Conservation (phyloP, 1,284 basidiomycete species). For the Porphyrellus sp. region DNA sequence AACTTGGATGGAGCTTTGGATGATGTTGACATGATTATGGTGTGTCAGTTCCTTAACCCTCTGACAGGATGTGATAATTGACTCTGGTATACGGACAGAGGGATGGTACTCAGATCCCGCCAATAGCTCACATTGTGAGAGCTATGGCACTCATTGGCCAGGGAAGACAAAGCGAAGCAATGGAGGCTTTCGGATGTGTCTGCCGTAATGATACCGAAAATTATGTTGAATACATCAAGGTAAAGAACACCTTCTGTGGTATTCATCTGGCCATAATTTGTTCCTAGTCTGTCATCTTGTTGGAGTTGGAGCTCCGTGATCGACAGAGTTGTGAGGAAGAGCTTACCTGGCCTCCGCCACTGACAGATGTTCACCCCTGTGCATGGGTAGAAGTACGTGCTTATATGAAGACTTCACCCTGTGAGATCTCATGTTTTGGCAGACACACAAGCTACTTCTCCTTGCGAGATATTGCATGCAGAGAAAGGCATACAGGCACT, state of each 20-base stretch:
- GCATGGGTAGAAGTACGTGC: slow-evolving; percentile 1
- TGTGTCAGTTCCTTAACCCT: neutral
- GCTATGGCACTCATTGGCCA: neutral
- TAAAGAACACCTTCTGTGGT: neutral
- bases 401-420: no score
- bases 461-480: neutral
- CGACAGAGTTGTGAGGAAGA: neutral
- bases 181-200: neutral
- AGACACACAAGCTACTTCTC: neutral
- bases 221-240: neutral
- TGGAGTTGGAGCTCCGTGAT: neutral
- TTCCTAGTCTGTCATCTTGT: neutral
- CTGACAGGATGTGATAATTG: neutral
- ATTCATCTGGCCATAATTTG: neutral
- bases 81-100: neutral
- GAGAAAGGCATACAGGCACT: neutral
- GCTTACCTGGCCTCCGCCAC: neutral
- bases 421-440: neutral
- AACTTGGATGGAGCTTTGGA: neutral
- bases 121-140: neutral
- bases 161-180: neutral
- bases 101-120: neutral
- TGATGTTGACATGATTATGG: neutral
- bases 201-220: neutral
- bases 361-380: neutral